These are phyloP conservation scores for Capsicum baccatum DNA, from an alignment of 257 asterid genomes.

Conservation along the genomic window DNA sequence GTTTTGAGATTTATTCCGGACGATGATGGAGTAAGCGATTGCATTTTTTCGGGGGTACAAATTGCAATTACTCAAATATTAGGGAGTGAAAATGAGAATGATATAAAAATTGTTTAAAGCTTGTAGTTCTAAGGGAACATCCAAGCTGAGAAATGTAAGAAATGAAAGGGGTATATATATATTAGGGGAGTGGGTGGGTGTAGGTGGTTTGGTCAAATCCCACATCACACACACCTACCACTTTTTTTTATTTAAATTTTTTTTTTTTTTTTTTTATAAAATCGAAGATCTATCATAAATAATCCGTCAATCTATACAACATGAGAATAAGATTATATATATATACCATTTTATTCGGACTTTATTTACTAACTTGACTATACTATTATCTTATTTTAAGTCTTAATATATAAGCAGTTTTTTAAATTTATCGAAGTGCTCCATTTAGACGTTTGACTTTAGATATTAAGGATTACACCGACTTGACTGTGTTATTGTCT, in stretches of 20 bases:
- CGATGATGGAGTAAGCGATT: constrained; percentile 40
- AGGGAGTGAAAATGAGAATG: neutral
- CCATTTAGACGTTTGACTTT: too few species aligned
- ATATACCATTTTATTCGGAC: rapidly evolving
- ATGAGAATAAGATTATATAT: neutral
- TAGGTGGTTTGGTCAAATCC: constrained; percentile 54
- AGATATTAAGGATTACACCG: neutral
- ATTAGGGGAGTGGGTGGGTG: constrained; percentile 19
- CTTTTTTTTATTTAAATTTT: neutral
- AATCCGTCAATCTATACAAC: rapidly evolving
- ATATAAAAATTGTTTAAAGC: constrained; percentile 26
- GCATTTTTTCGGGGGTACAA: constrained; percentile 28
- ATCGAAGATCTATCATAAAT: neutral
- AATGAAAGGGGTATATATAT: constrained; percentile 51
- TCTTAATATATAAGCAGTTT: too few species aligned
- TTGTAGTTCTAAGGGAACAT: constrained; percentile 59
- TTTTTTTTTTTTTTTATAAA: too few species aligned
- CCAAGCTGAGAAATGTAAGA: constrained; percentile 62
- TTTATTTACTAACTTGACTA: too few species aligned
- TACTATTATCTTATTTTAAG: too few species aligned
- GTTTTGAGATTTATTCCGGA: constrained; percentile 50
- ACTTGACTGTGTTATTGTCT: too few species aligned
- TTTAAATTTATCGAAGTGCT: too few species aligned
- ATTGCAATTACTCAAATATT: constrained; percentile 1
- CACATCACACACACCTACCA: constrained; percentile 57